Conservation (phyloP, 129 eudicot genomes). For the Ambrosia artemisiifolia region DNA sequence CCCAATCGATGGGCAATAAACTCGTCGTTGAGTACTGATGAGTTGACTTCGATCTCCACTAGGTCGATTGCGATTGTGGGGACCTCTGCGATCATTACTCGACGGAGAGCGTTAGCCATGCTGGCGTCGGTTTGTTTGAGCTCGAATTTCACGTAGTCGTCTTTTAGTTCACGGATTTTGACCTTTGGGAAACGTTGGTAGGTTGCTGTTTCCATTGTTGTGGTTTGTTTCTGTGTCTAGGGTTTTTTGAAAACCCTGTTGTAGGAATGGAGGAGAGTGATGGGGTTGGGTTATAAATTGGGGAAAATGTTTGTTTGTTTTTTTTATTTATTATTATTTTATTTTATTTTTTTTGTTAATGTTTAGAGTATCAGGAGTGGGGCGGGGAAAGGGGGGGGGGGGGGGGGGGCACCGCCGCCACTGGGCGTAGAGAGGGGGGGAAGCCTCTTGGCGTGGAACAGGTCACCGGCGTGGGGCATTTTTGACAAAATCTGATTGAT, state of each 20-base stretch:
- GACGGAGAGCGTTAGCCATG: slow-evolving; percentile 96
- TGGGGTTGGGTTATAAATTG: not conserved
- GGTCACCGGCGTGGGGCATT: too few relatives aligned
- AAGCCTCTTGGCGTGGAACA: too few relatives aligned
- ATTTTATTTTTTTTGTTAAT: too few relatives aligned
- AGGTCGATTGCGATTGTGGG: slow-evolving; percentile 93
- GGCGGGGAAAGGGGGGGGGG: too few relatives aligned
- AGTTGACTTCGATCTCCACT: slow-evolving; percentile 94
- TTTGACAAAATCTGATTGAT: too few relatives aligned
- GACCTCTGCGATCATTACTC: slow-evolving; percentile 97
- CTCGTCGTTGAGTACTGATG: slow-evolving; percentile 90
- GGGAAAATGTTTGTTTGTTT: not conserved
- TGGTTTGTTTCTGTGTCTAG: not conserved
- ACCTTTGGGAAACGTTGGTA: slow-evolving; percentile 84
- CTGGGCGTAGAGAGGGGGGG: too few relatives aligned
- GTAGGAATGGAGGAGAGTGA: not conserved
- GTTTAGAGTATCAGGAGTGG: too few relatives aligned
- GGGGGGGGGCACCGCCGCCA: too few relatives aligned
- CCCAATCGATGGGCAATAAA: slow-evolving; percentile 94
- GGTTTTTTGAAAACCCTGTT: slow-evolving; percentile 26
- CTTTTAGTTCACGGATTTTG: slow-evolving; percentile 70
- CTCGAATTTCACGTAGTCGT: slow-evolving; percentile 82
- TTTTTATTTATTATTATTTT: too few relatives aligned
- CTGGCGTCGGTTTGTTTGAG: slow-evolving; percentile 83
- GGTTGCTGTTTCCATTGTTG: slow-evolving; percentile 63